A percentile compares a stretch with the other conserved stretches of the same genome.
Evolutionary conservation across 495 filamentous ascomycete species (phyloP).

Genomic region (Penicillium steckii): DNA sequence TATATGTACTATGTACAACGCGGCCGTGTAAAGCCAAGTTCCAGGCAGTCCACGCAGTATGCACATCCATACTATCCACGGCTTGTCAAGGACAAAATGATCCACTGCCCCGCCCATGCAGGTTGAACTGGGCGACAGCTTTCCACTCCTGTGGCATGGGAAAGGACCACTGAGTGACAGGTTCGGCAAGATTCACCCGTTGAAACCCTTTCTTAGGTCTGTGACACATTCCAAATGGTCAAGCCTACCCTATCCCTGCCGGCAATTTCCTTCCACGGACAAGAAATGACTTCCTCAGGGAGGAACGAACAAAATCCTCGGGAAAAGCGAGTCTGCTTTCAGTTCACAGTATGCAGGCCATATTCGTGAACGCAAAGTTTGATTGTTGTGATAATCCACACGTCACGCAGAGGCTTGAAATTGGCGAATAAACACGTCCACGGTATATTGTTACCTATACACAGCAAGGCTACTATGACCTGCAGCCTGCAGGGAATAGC

Average conservation of each 20-base stretch:
- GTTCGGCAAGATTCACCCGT: slow-evolving; percentile 15
- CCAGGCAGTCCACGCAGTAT: slow-evolving; percentile 24
- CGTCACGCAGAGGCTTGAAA: not conserved
- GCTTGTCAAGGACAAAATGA: slow-evolving; percentile 20
- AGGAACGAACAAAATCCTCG: not conserved
- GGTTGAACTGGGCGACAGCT: slow-evolving; percentile 23
- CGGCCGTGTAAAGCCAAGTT: slow-evolving; percentile 11
- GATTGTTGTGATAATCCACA: not conserved
- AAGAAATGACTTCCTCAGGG: slow-evolving; percentile 5
- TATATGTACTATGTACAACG: too few species aligned
- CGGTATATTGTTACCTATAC: slow-evolving; percentile 7
- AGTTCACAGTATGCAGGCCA: slow-evolving; percentile 1
- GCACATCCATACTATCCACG: slow-evolving; percentile 27
- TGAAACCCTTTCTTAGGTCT: slow-evolving; percentile 19
- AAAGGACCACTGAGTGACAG: slow-evolving; percentile 18
- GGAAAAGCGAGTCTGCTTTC: slow-evolving; percentile 3
- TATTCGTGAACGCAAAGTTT: not conserved
- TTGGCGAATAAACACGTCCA: not conserved
- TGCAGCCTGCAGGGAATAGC: slow-evolving; percentile 25
- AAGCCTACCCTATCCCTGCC: slow-evolving; percentile 15
- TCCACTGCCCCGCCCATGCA: slow-evolving; percentile 21
- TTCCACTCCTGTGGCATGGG: slow-evolving; percentile 25
- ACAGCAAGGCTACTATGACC: slow-evolving; percentile 16
- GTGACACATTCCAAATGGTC: slow-evolving; percentile 29
- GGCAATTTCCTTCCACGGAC: slow-evolving; percentile 5